Evolutionary conservation across 768 basidiomycete species (phyloP).

Genomic region (Lactarius hengduanensis): DNA sequence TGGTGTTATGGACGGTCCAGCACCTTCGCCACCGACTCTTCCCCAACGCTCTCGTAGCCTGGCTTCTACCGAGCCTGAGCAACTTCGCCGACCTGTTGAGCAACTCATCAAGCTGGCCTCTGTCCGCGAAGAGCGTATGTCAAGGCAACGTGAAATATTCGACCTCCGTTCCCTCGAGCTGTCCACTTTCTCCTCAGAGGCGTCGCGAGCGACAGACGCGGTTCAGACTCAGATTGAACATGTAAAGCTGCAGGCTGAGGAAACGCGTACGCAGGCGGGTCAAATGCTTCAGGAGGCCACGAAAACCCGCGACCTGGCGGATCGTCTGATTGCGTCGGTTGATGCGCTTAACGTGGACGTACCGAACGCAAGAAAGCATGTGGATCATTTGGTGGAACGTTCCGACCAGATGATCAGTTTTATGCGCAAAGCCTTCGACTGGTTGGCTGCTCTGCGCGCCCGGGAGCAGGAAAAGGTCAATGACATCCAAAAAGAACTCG

Average conservation of each 20-base stretch:
- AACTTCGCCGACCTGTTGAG: slow-evolving; percentile 10
- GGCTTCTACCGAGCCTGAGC: slow-evolving; percentile 10
- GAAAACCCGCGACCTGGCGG: slow-evolving; percentile 18
- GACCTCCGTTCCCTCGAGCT: slow-evolving; percentile 20
- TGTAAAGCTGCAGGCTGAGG: slow-evolving; percentile 12
- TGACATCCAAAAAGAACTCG: slow-evolving; percentile 9
- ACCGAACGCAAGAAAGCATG: background rate
- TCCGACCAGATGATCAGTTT: slow-evolving; percentile 17
- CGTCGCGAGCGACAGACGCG: background rate
- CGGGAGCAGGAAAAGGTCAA: slow-evolving; percentile 13
- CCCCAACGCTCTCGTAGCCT: background rate
- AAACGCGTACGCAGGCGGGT: slow-evolving; percentile 16
- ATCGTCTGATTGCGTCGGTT: slow-evolving; percentile 13
- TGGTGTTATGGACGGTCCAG: background rate
- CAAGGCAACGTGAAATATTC: slow-evolving; percentile 11
- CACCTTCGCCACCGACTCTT: background rate
- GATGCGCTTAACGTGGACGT: background rate
- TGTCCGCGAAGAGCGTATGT: slow-evolving; percentile 13
- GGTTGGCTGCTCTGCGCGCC: background rate
- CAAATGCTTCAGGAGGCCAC: slow-evolving; percentile 16
- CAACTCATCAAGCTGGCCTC: slow-evolving; percentile 14
- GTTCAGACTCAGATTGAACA: slow-evolving; percentile 8
- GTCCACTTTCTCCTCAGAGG: slow-evolving; percentile 9
- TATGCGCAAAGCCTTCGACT: slow-evolving; percentile 9
- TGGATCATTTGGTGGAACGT: slow-evolving; percentile 4